These are phyloP conservation scores for Hypericum perforatum DNA, from an alignment of 345 rosid genomes.

Conservation along the genomic window DNA sequence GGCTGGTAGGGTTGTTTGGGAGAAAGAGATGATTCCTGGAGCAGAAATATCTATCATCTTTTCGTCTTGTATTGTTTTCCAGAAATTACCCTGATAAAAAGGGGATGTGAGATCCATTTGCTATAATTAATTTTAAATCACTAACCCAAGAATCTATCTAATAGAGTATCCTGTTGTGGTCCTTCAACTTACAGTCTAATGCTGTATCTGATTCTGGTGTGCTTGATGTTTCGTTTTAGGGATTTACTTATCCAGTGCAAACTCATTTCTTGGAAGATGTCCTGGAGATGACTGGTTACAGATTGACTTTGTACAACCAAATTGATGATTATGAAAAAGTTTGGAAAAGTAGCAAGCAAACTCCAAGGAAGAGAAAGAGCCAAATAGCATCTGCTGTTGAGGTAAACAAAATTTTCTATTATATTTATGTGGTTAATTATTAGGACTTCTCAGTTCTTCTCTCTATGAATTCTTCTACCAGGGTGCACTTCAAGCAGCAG, in stretches of 20 bases:
- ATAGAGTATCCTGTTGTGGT: too few species aligned
- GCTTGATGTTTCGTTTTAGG: slow-evolving; percentile 30
- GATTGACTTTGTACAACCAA: slow-evolving; percentile 68
- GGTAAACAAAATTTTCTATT: slow-evolving; percentile 31
- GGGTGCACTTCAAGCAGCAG: slow-evolving; percentile 70
- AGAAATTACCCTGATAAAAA: background rate
- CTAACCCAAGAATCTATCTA: too few species aligned
- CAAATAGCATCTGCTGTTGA: slow-evolving; percentile 76
- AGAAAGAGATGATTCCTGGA: too few species aligned
- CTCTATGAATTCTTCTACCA: slow-evolving; percentile 20
- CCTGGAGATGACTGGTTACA: slow-evolving; percentile 64
- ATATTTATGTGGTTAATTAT: slow-evolving; percentile 1
- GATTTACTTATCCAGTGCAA: slow-evolving; percentile 66
- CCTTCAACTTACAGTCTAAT: too few species aligned
- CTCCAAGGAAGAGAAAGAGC: slow-evolving; percentile 76
- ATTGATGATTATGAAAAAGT: slow-evolving; percentile 79
- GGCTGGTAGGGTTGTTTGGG: too few species aligned
- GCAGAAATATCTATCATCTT: background rate
- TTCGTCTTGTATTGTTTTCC: background rate
- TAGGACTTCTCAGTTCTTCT: slow-evolving; percentile 8
- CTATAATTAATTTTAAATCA: too few species aligned
- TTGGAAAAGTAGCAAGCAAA: slow-evolving; percentile 83
- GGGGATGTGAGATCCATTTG: too few species aligned
- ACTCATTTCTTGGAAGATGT: slow-evolving; percentile 72
- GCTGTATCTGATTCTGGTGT: background rate